Base-by-base conservation (phyloP, 352 stramenopile species). In the Pythium oligandrum region DNA sequence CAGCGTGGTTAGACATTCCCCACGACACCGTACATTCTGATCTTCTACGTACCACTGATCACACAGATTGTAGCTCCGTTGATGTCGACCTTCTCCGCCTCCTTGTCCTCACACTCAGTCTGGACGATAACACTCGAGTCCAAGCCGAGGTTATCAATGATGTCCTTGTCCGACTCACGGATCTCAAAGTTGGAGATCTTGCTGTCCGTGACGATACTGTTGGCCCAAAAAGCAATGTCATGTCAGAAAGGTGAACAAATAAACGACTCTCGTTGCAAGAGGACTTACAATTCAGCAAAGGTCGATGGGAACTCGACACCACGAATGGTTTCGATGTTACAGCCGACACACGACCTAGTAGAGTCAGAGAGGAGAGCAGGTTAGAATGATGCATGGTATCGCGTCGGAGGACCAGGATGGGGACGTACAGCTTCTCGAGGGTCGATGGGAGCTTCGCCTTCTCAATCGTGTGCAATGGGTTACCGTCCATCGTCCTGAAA, bases 251-350 rank as follows among this genome's bases (percentile, higher is more conserved):
- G 17, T 58, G 38, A 8, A 12, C 7, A 42, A 42, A 42, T 12
- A 12, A 42, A 8, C 12, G 38, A 12, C 7, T 42, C 7, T 12
- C 38, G 7, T 42, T 8, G 12, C 4, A 4, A 4, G 30, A 35
- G 2, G 4, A 50, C 53, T 7, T 47, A 66, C 59, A 68, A 34
- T 17, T 4, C 57, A 6, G 48, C 32, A 4, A 68, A 34, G 3
- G 42, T 33, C 2, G 39, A 40, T 2, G 60, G 51, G 31, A 68
- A 56, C 39, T 57, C 42, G 40, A 68, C 44, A 34, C 60, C 55
- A 2, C 49, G 44, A 38, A 68, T 55, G 2, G 42, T 49, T 37
- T 44, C 39, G 4, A 52, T 38, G 1, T 30, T 35, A 46, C 51
- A 63, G 12, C 53, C 30, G 3, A 11, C 11, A 17, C 59, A 66